Evolutionary conservation across 305 asterid genomes (phyloP), one percentile per base, ranked within the genome.

Genomic region (Salvia sclarea): DNA sequence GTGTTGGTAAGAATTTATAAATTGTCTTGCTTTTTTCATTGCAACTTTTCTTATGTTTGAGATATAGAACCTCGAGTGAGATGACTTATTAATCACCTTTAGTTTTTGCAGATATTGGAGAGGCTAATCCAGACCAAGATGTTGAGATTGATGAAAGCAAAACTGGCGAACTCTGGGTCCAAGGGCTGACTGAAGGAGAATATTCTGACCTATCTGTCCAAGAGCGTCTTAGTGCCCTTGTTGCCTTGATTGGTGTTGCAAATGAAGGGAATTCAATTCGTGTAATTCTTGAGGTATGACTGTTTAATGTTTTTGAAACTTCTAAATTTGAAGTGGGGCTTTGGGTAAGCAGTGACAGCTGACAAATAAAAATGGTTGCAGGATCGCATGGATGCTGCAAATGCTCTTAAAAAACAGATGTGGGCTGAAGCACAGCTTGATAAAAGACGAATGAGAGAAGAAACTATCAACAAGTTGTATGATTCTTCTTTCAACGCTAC

Each of bases 351-450:
- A 14, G 37, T 49, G 50, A 73, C 37, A 55, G 80, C 77, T 75
- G 60, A 68, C 37, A 21, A 47, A 43, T 66, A 59, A 41, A 33
- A 47, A 61, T 70, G 76, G 68, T 79, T 88, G 75, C 89, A 95
- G 99, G 99, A 89, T 30, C 94, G 99, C 59, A 82, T 91, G 80
- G 99, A 95, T 80, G 94, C 98, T 47, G 97, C 95, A 25, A 88
- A 72, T 80, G 83, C 95, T 66, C 85, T 95, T 44, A 95, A 92
- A 71, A 95, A 92, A 79, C 99, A 91, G 76, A 95, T 95, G 98
- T 95, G 97, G 99, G 94, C 99, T 10, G 98, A 88, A 77, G 92
- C 97, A 53, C 99, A 95, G 71, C 79, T 92, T 53, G 97, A 89
- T 77, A 95, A 86, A 81, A 78, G 95, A 83, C 89, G 97, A 68